Base-by-base conservation (phyloP, 129 eudicot species). In the Flaveria bidentis region DNA sequence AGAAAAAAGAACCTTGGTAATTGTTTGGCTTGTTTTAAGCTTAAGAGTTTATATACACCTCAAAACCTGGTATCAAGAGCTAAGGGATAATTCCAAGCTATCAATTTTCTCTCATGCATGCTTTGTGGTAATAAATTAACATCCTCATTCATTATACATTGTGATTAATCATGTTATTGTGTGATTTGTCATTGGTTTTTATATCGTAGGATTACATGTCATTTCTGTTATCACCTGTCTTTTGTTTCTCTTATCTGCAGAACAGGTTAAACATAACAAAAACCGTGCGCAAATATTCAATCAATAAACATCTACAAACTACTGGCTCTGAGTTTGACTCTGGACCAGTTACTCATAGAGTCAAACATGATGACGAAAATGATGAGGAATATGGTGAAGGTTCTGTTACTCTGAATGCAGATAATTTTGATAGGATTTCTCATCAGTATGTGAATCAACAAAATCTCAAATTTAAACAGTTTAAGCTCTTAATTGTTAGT, bases 261-360 rank as follows among this genome's bases (percentile, higher is more conserved):
- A 89, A 89, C 88, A 94, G 99, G 92, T 84, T 94, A 84, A 94
- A 94, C 76, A 82, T 94, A 81, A 91, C 97, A 41, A 94, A 94
- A 82, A 89, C 96, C 30, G 72, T 94, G 75, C 94, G 93, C 78
- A 94, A 91, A 75, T 87, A 85, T 71, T 80, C 97, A 62, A 94
- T 94, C 60, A 91, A 91, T 76, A 79, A 82, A 72, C 79, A 86
- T 69, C 82, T 94, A 36, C 80, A 68, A 67, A 76, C 91, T 75
- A 87, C 84, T 82, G 96, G 97, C 39, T 69, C 92, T 69, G 96
- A 85, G 86, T 91, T 82, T 66, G 86, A 76, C 52, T 84, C 96
- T 44, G 96, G 96, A 33, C 77, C 89, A 18, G 68, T 53, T 77
- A 62, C 80, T 56, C 76, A 47, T 70, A 47, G 51, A 63, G 69